These are phyloP conservation scores for Rhododendron molle DNA, from an alignment of 148 eudicot genomes.

Conservation along the genomic window DNA sequence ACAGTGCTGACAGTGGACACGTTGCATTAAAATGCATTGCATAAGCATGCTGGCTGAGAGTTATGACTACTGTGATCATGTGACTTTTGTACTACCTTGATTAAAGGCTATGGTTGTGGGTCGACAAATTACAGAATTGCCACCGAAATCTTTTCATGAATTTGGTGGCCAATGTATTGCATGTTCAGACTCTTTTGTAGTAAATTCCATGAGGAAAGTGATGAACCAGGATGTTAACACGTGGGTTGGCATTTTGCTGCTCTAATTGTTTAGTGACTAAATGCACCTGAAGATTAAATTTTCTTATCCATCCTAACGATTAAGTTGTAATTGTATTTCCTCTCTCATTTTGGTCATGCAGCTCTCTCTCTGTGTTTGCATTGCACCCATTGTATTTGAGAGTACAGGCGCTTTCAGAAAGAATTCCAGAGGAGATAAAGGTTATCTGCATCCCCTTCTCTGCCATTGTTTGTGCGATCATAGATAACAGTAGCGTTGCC, in stretches of 20 bases:
- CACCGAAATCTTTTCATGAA: background rate
- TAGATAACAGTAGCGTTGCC: constrained; percentile 3
- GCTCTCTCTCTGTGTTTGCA: constrained; percentile 96
- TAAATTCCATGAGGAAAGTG: background rate
- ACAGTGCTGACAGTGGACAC: background rate
- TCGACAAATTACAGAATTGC: background rate
- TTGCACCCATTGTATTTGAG: constrained; percentile 92
- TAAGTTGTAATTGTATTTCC: background rate
- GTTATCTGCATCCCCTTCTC: constrained; percentile 24
- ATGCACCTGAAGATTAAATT: background rate
- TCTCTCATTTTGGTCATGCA: constrained; percentile 36
- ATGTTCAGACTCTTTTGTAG: background rate
- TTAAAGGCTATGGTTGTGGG: background rate
- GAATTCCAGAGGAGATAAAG: constrained; percentile 74
- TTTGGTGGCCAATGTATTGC: background rate
- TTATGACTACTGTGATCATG: background rate
- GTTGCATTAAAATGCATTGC: background rate
- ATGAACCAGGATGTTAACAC: background rate
- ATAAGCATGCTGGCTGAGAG: background rate
- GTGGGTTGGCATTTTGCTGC: constrained; percentile 2
- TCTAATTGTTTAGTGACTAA: constrained; percentile 7
- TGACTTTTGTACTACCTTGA: background rate
- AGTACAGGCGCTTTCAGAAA: constrained; percentile 70
- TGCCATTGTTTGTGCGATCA: background rate
- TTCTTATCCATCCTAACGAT: background rate